Evolutionary conservation across 1,139 yeast species (phyloP).

Genomic region (Lodderomyces orthopsilosis): DNA sequence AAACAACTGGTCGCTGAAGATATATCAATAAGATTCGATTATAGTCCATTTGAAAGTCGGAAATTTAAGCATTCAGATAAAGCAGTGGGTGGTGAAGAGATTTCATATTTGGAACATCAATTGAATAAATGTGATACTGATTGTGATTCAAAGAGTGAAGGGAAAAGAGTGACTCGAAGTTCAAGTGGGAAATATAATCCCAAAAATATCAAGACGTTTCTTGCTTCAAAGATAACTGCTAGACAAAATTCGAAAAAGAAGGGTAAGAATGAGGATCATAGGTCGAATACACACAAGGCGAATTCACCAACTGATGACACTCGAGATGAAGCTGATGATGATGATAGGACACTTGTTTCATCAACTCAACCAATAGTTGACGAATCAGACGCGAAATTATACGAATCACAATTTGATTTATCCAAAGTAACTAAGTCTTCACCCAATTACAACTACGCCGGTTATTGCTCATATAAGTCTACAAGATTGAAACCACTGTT

Average conservation of each 20-base stretch:
- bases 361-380: constrained; percentile 3
- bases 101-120: constrained; percentile 12
- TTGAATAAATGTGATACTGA: not conserved
- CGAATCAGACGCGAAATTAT: constrained; percentile 11
- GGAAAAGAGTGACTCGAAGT: not conserved
- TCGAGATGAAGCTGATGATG: constrained; percentile 4
- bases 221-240: constrained; percentile 31
- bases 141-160: not conserved
- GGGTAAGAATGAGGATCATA: not conserved
- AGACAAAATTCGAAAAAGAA: not conserved
- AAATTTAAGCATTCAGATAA: constrained; percentile 21
- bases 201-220: constrained; percentile 25
- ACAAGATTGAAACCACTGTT: constrained; percentile 6
- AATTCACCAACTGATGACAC: not conserved
- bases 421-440: not conserved
- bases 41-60: constrained; percentile 45
- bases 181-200: constrained; percentile 16
- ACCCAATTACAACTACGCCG: not conserved
- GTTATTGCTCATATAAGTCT: constrained; percentile 1
- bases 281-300: not conserved
- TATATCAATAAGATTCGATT: constrained; percentile 32
- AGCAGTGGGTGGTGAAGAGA: constrained; percentile 13
- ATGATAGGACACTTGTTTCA: constrained; percentile 3
- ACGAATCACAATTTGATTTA: constrained; percentile 15
- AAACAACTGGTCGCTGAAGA: constrained; percentile 11